Evolutionary conservation across 176 grass and related monocot species (phyloP).

Genomic region (Oryza meyeriana): DNA sequence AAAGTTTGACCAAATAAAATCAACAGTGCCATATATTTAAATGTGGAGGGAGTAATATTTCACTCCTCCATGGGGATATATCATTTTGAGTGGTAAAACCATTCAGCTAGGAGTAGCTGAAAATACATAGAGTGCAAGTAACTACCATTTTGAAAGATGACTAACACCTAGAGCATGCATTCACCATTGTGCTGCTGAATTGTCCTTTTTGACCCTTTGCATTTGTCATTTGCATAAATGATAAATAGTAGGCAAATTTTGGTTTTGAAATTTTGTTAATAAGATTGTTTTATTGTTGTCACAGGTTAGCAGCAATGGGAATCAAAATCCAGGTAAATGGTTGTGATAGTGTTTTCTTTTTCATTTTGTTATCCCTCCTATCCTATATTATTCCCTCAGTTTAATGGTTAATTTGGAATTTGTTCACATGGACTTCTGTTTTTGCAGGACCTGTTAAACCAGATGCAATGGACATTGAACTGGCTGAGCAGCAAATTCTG

Average conservation of each 20-base stretch:
- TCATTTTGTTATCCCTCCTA: neutral
- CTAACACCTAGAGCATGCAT: neutral
- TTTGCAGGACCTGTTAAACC: slow-evolving; percentile 68
- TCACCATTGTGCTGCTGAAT: neutral
- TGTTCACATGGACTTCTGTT: neutral
- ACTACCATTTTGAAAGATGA: neutral
- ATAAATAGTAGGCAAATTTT: neutral
- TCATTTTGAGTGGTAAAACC: neutral
- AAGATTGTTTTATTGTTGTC: slow-evolving; percentile 31
- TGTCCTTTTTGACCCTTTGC: neutral
- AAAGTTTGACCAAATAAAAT: too few relatives aligned
- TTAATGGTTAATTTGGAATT: slow-evolving; percentile 17
- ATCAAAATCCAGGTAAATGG: slow-evolving; percentile 64
- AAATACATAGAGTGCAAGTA: neutral
- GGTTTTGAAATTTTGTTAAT: slow-evolving; percentile 28
- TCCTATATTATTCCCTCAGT: neutral
- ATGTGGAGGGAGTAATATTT: neutral
- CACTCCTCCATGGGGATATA: neutral
- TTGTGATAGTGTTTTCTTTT: neutral
- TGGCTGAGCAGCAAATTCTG: slow-evolving; percentile 96
- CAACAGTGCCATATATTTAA: too few relatives aligned
- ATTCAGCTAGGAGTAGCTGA: neutral
- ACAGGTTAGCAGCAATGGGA: slow-evolving; percentile 62
- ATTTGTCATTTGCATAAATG: slow-evolving; percentile 5
- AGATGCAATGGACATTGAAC: slow-evolving; percentile 58